phyloP scores from a whole-genome alignment of 192 early-diverging fungal species.

The Coemansia biformis region DNA sequence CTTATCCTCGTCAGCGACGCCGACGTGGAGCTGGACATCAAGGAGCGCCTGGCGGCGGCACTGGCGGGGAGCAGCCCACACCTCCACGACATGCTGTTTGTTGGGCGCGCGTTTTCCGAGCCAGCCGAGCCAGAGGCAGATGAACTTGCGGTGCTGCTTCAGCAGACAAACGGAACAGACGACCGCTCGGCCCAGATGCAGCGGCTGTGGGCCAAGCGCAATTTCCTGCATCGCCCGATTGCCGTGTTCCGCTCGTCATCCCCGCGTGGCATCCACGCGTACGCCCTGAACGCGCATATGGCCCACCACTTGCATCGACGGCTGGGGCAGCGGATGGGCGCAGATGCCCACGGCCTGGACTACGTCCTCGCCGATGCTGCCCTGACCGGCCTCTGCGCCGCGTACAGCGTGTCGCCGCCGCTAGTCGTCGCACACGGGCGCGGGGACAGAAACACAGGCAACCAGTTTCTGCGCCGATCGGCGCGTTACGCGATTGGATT shows the following conservation, averaged over 20 bases:
- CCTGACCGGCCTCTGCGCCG: slow-evolving; percentile 10
- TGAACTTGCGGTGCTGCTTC: slow-evolving; percentile 3
- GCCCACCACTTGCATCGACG: slow-evolving; percentile 11
- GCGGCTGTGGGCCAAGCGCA: slow-evolving; percentile 5
- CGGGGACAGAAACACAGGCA: not conserved
- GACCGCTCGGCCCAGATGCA: slow-evolving; percentile 9
- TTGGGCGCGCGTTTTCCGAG: slow-evolving; percentile 18
- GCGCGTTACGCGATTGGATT: slow-evolving; percentile 9
- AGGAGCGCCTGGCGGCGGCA: slow-evolving; percentile 9
- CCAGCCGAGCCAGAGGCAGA: slow-evolving; percentile 5
- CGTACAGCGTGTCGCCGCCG: slow-evolving; percentile 29
- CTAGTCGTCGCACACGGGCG: slow-evolving; percentile 6
- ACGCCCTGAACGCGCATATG: slow-evolving; percentile 17
- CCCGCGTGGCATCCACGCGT: slow-evolving; percentile 19
- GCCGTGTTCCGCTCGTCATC: slow-evolving; percentile 7
- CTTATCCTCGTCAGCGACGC: slow-evolving; percentile 13
- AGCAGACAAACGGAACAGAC: not conserved
- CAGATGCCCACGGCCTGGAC: slow-evolving; percentile 16
- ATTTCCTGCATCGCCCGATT: slow-evolving; percentile 7
- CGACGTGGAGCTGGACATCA: slow-evolving; percentile 27
- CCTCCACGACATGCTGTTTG: slow-evolving; percentile 16
- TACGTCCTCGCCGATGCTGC: slow-evolving; percentile 25
- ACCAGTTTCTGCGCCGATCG: slow-evolving; percentile 17
- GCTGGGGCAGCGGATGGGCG: slow-evolving; percentile 7
- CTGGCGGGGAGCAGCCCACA: slow-evolving; percentile 1